A percentile compares a stretch with the other conserved stretches of the same genome.
Conservation (phyloP, 1,284 basidiomycete species). For the Ustilago nuda region DNA sequence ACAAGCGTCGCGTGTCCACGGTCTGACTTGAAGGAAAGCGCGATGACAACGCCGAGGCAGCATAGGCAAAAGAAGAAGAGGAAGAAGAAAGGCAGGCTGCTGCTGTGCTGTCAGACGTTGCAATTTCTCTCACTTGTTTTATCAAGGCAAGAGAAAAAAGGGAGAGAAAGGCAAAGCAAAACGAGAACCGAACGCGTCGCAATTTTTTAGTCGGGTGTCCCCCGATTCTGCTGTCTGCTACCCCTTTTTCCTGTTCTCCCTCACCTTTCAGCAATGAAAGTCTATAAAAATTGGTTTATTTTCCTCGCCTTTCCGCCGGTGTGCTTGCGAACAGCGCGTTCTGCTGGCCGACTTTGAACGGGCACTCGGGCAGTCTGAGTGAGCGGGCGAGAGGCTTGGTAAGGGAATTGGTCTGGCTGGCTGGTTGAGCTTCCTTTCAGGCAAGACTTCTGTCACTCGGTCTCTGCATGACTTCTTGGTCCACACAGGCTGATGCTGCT, state of each 20-base stretch:
- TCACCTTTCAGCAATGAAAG: neutral
- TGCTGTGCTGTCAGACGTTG: constrained; percentile 3
- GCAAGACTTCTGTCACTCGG: constrained; percentile 1
- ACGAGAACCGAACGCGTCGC: constrained; percentile 4
- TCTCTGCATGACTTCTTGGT: neutral
- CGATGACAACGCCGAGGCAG: constrained; percentile 12
- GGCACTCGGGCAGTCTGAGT: neutral
- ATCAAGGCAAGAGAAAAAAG: neutral
- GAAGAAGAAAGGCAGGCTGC: neutral
- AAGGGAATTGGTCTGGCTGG: neutral
- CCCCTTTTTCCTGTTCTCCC: neutral
- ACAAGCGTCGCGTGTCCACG: neutral
- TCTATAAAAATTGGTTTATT: neutral
- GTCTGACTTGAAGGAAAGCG: neutral
- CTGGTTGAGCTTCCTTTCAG: neutral
- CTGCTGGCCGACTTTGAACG: constrained; percentile 1
- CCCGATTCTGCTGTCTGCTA: constrained; percentile 3
- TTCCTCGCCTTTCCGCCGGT: neutral
- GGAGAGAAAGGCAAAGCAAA: neutral
- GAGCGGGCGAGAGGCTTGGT: neutral
- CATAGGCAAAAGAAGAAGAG: neutral
- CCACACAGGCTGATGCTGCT: neutral
- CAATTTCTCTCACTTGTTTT: constrained; percentile 1
- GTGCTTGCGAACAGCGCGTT: neutral
- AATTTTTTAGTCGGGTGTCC: neutral